phyloP scores from a whole-genome alignment of 1,284 basidiomycete species.

The Cutaneotrichosporon curvatum region DNA sequence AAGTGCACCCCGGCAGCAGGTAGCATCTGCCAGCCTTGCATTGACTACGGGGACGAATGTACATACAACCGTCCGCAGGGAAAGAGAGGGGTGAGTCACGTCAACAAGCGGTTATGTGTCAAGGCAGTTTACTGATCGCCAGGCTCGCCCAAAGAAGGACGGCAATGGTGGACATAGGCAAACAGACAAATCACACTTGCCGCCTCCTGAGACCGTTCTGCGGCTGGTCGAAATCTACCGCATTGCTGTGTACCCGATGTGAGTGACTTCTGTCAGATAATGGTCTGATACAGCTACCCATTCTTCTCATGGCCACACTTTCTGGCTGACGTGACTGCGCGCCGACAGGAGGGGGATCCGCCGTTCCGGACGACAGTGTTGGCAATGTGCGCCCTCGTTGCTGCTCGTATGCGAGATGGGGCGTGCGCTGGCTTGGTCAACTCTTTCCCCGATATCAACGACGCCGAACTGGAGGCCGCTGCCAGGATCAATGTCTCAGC shows the following conservation, averaged over 20 bases:
- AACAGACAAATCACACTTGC: not conserved
- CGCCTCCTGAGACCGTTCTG: not conserved
- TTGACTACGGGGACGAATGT: conserved; percentile 12
- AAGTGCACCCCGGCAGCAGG: conserved; percentile 1
- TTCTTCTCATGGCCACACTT: conserved; percentile 16
- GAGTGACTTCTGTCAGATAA: not conserved
- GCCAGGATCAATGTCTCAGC: not conserved
- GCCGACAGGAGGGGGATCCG: conserved; percentile 6
- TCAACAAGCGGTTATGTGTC: not conserved
- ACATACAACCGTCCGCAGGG: conserved; percentile 14
- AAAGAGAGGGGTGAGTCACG: conserved; percentile 16
- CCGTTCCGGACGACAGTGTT: conserved; percentile 10
- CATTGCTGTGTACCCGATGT: conserved; percentile 15
- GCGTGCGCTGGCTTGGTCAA: not conserved
- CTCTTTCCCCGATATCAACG: not conserved
- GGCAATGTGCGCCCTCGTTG: conserved; percentile 10
- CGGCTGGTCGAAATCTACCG: conserved; percentile 7
- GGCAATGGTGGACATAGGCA: not conserved
- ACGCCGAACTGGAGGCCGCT: conserved; percentile 1
- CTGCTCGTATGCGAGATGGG: conserved; percentile 14
- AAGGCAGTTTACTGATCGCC: not conserved
- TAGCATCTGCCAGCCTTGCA: conserved; percentile 10
- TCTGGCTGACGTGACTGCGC: conserved; percentile 3
- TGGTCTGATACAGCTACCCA: conserved; percentile 7
- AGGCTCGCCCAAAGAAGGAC: conserved; percentile 1